Conservation (phyloP, 169 alveolate species). For the Plasmodium cynomolgi region DNA sequence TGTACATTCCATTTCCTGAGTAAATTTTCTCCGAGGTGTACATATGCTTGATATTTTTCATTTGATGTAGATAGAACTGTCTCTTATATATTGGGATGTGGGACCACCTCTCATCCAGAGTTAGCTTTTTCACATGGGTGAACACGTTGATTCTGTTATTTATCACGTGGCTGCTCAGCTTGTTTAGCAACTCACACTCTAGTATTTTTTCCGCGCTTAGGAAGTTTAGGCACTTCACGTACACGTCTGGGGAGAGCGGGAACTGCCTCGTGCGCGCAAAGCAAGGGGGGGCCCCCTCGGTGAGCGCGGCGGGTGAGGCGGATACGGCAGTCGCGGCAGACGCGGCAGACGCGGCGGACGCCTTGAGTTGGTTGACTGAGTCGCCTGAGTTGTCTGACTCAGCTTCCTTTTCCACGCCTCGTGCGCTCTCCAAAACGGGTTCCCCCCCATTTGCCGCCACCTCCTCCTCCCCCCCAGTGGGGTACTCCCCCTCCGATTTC, state of each 20-base stretch:
- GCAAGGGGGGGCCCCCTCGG: background rate
- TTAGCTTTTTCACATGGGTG: conserved; percentile 33
- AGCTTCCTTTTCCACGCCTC: background rate
- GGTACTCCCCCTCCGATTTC: background rate
- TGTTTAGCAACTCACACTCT: conserved; percentile 47
- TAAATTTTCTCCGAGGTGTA: conserved; percentile 67
- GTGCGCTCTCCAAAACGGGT: background rate
- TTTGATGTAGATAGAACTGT: conserved; percentile 68
- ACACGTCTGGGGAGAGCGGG: conserved; percentile 46
- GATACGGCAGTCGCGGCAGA: background rate
- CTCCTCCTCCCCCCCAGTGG: background rate
- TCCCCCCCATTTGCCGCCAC: background rate
- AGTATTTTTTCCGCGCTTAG: conserved; percentile 36
- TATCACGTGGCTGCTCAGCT: conserved; percentile 35
- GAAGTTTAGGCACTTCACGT: conserved; percentile 54
- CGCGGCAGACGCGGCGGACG: background rate
- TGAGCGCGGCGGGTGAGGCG: background rate
- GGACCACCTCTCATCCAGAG: conserved; percentile 67
- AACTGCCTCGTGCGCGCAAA: background rate
- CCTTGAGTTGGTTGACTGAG: background rate
- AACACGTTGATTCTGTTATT: conserved; percentile 55
- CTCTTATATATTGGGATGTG: conserved; percentile 65
- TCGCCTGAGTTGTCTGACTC: background rate
- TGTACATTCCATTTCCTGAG: conserved; percentile 61
- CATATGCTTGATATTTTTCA: conserved; percentile 61